Evolutionary conservation across 2,329 filamentous ascomycete genomes (phyloP).

Genomic region (Xylariaceae sp.): DNA sequence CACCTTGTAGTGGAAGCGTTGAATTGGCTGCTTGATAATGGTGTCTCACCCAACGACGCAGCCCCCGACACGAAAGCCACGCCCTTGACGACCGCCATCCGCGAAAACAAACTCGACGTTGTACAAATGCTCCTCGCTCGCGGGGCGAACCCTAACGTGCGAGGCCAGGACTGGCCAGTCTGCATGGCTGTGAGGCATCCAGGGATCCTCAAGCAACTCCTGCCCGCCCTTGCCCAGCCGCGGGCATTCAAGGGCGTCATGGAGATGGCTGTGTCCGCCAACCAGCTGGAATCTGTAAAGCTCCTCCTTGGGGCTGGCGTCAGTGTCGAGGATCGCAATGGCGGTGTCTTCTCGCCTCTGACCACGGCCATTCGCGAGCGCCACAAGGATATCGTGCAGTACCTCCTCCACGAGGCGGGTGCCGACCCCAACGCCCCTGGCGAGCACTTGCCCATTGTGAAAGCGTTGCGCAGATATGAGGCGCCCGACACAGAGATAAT

Average conservation of each 20-base stretch:
- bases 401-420: constrained; percentile 55
- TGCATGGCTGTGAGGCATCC: constrained; percentile 64
- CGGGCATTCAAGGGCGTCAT: constrained; percentile 62
- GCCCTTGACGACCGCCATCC: constrained; percentile 62
- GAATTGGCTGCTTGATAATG: constrained; percentile 56
- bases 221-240: constrained; percentile 53
- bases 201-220: constrained; percentile 52
- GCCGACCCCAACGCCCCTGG: constrained; percentile 65
- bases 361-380: constrained; percentile 64
- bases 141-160: constrained; percentile 56
- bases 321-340: constrained; percentile 67
- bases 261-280: constrained; percentile 63
- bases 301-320: constrained; percentile 60
- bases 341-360: constrained; percentile 66
- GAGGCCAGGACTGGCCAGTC: constrained; percentile 67
- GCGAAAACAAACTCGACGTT: constrained; percentile 53
- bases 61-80: constrained; percentile 52
- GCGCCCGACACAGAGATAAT: constrained; percentile 56
- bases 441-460: constrained; percentile 64
- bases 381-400: constrained; percentile 55
- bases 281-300: constrained; percentile 64
- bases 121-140: constrained; percentile 32
- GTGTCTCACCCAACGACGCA: constrained; percentile 57
- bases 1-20: constrained; percentile 42
- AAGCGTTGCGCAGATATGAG: constrained; percentile 58